Conservation (phyloP, 371 early-diverging fungal genomes). For the Mucor irregularis region DNA sequence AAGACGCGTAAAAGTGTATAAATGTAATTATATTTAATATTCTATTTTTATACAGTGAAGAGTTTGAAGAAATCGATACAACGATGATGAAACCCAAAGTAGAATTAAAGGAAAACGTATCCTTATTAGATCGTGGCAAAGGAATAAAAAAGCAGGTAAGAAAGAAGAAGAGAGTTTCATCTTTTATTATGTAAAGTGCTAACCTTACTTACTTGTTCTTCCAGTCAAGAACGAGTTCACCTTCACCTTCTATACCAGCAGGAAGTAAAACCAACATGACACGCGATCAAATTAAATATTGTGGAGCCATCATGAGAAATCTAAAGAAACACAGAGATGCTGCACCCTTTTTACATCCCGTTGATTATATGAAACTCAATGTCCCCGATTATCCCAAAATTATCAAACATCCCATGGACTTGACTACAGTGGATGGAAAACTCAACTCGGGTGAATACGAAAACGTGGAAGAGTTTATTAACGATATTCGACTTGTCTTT, state of each 20-base stretch:
- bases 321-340: slow-evolving; percentile 77
- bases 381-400: slow-evolving; percentile 95
- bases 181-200: background rate
- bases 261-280: slow-evolving; percentile 55
- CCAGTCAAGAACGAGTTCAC: slow-evolving; percentile 24
- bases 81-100: slow-evolving; percentile 5
- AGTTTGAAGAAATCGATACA: slow-evolving; percentile 22
- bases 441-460: slow-evolving; percentile 73
- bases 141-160: slow-evolving; percentile 20
- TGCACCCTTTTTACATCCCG: slow-evolving; percentile 88
- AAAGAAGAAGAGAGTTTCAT: background rate
- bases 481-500: slow-evolving; percentile 79
- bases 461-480: slow-evolving; percentile 67
- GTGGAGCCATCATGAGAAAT: slow-evolving; percentile 70
- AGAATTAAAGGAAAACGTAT: slow-evolving; percentile 20
- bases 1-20: background rate
- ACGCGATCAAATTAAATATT: slow-evolving; percentile 81
- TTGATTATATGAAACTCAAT: slow-evolving; percentile 88
- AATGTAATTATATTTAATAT: background rate
- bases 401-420: slow-evolving; percentile 97
- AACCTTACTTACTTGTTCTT: no score
- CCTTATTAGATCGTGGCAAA: slow-evolving; percentile 24
- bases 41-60: slow-evolving; percentile 5
- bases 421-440: slow-evolving; percentile 91
- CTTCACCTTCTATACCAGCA: slow-evolving; percentile 28